phyloP scores from a whole-genome alignment of 2,329 filamentous ascomycete genomes.

The Colletotrichum ledebouriae region DNA sequence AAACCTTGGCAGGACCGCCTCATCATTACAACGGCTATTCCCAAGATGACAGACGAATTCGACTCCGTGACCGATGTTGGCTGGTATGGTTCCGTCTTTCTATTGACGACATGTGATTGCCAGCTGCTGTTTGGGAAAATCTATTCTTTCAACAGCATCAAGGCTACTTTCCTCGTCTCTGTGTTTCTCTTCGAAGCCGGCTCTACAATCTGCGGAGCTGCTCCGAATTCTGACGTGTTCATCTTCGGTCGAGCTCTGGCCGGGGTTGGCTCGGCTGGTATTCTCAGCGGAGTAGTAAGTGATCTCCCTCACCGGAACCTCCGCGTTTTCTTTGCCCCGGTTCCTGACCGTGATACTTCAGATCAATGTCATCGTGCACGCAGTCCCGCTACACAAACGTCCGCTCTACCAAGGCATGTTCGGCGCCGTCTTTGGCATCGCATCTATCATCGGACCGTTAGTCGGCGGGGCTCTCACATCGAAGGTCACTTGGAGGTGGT shows the following conservation, averaged over 20 bases:
- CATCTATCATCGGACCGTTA: slow-evolving; percentile 48
- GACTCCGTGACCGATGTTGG: slow-evolving; percentile 47
- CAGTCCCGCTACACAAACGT: slow-evolving; percentile 56
- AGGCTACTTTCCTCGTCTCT: slow-evolving; percentile 45
- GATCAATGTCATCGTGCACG: slow-evolving; percentile 48
- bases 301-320: neutral
- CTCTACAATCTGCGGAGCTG: slow-evolving; percentile 50
- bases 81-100: slow-evolving; percentile 49
- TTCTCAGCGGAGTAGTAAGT: slow-evolving; percentile 48
- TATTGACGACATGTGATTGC: slow-evolving; percentile 47
- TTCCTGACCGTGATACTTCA: slow-evolving; percentile 50
- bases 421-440: slow-evolving; percentile 57
- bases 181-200: slow-evolving; percentile 49
- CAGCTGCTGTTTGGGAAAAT: slow-evolving; percentile 48
- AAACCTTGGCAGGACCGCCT: slow-evolving; percentile 57
- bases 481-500: slow-evolving; percentile 53
- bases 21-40: slow-evolving; percentile 59
- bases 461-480: slow-evolving; percentile 48
- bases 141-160: slow-evolving; percentile 48
- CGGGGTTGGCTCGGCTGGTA: slow-evolving; percentile 52
- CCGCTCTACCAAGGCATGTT: slow-evolving; percentile 50
- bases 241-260: slow-evolving; percentile 55
- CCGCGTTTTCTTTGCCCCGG: neutral
- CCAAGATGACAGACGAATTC: slow-evolving; percentile 50
- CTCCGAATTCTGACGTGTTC: slow-evolving; percentile 49